Evolutionary conservation across 306 rosid species (phyloP).

Genomic region (Vigna angularis): DNA sequence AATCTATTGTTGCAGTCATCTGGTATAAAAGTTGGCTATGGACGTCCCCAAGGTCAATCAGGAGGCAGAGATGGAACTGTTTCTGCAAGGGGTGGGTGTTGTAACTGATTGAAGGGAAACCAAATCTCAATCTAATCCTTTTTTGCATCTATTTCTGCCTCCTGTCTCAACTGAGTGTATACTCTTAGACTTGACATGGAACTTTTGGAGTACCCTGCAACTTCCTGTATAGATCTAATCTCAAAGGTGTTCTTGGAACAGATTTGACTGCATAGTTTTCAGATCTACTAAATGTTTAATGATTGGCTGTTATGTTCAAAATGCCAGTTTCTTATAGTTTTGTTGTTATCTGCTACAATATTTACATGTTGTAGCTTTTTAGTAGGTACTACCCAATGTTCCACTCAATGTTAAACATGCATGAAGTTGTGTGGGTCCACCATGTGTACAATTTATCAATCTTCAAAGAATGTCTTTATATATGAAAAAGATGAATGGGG

Average conservation of each 20-base stretch:
- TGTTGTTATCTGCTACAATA: neutral
- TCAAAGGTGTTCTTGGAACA: conserved; percentile 44
- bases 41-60: conserved; percentile 75
- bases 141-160: conserved; percentile 40
- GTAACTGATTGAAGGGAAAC: conserved; percentile 58
- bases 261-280: conserved; percentile 34
- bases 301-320: conserved; percentile 27
- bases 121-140: conserved; percentile 43
- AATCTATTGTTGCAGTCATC: conserved; percentile 66
- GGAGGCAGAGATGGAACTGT: conserved; percentile 82
- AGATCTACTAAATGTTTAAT: conserved; percentile 32
- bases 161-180: conserved; percentile 44
- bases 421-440: neutral
- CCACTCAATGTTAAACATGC: neutral
- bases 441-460: neutral
- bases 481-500: neutral
- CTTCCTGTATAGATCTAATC: conserved; percentile 63
- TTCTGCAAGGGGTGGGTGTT: conserved; percentile 75
- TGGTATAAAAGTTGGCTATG: conserved; percentile 92
- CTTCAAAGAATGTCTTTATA: neutral
- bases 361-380: neutral
- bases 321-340: neutral
- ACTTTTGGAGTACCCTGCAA: conserved; percentile 44
- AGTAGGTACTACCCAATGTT: conserved; percentile 1
- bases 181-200: conserved; percentile 36